Percentiles rank a stretch among this genome's conserved stretches.
Conservation (phyloP, 495 filamentous ascomycete species). For the Chaetomium tenue region DNA sequence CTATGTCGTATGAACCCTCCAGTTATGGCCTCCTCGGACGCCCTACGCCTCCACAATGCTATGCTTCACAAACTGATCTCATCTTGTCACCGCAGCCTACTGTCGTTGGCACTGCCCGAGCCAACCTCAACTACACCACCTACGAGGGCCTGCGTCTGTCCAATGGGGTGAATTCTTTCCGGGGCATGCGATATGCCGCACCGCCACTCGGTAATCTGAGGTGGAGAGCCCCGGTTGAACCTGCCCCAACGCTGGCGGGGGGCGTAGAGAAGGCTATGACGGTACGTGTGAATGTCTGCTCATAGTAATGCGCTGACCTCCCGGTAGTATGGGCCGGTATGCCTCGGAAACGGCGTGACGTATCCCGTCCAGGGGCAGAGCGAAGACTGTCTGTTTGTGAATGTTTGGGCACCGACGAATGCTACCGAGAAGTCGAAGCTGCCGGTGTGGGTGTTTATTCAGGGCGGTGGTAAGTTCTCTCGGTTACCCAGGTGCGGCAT, state of each 20-base stretch:
- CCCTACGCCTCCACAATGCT: neutral
- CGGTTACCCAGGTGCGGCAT: neutral
- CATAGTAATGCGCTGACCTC: neutral
- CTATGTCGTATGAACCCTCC: neutral
- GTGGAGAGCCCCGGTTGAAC: constrained; percentile 43
- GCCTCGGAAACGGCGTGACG: constrained; percentile 47
- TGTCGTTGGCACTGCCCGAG: constrained; percentile 15
- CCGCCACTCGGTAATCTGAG: constrained; percentile 42
- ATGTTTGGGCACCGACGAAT: constrained; percentile 66
- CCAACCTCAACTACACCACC: constrained; percentile 47
- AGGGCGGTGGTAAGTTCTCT: constrained; percentile 58
- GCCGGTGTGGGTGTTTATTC: constrained; percentile 72
- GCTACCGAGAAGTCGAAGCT: constrained; percentile 49
- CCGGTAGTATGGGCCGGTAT: constrained; percentile 48
- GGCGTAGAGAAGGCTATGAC: constrained; percentile 28
- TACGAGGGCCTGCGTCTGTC: constrained; percentile 38
- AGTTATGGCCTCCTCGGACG: neutral
- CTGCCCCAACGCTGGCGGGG: constrained; percentile 22
- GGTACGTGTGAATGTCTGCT: constrained; percentile 19
- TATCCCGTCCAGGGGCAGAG: constrained; percentile 42
- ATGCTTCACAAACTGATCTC: neutral
- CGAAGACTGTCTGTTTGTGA: constrained; percentile 75
- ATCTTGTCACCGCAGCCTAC: constrained; percentile 13
- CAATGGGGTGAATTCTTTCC: constrained; percentile 41
- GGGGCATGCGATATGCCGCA: constrained; percentile 48